Base-by-base conservation (phyloP, 2,329 filamentous ascomycete species). In the Fusarium equiseti region DNA sequence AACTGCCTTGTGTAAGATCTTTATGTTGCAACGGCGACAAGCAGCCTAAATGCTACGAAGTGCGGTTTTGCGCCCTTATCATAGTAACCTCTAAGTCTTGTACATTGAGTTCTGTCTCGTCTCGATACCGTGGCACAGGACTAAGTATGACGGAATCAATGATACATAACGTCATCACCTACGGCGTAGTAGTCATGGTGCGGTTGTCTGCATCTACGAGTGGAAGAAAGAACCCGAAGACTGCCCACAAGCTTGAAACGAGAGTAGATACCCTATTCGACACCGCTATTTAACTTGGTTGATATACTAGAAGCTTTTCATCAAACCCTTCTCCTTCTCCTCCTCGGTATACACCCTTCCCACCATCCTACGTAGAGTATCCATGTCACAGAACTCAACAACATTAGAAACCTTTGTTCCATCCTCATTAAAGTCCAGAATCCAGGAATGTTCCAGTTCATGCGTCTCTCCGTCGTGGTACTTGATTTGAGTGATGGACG, bases 351-450 rank as follows among this genome's bases (percentile, higher is more conserved):
- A 57, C 2, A 50, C 49, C 6, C 55, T 66, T 2, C 13, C 51
- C 12, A 69, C 29, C 26, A 69, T 42, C 6, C 38, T 43, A 5
- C 67, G 49, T 0, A 69, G 10, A 8, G 54, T 49, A n/a, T 66
- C 64, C 22, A 51, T 45, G 15, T 71, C 68, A 2, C 68, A 71
- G 32, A 71, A 69, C 31, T 72, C 68, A 6, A 71, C 29, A 8
- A 72, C 45, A 3, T 56, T 66, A 2, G 29, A 59, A 0, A 72
- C 43, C 26, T 71, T 71, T 0, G 68, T 53, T 1, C 68, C 68
- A 43, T 72, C 60, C 5, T 62, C 56, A 1, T 55, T 59, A 0
- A 71, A 62, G 4, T 56, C 52, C 9, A 71, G 35, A 1, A 66
- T 9, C 68, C 68, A 71, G 6, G 56, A 55, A 46, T 69, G 64